phyloP scores from a whole-genome alignment of 441 rosid species.

The Syzygium malaccense region DNA sequence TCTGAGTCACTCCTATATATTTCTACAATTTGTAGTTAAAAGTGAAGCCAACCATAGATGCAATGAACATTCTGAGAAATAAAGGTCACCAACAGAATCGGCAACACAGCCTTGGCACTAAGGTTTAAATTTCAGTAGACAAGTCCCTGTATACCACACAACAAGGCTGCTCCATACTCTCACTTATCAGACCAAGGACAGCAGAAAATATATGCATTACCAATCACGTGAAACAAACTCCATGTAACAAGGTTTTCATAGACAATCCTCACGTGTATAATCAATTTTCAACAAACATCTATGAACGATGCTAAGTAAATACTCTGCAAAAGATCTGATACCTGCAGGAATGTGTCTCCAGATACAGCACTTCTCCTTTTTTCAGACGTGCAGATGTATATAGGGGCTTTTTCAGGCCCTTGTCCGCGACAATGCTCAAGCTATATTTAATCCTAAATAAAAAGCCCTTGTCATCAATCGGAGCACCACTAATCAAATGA shows the following conservation, averaged over 20 bases:
- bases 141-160: neutral
- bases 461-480: neutral
- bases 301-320: neutral
- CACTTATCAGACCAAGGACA: neutral
- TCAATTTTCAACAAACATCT: neutral
- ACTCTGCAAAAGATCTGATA: constrained; percentile 6
- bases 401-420: constrained; percentile 91
- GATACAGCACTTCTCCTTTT: constrained; percentile 93
- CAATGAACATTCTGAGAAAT: neutral
- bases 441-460: constrained; percentile 87
- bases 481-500: neutral
- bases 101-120: neutral
- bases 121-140: neutral
- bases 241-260: neutral
- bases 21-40: neutral
- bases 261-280: neutral
- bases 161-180: neutral
- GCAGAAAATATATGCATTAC: neutral
- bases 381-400: constrained; percentile 97
- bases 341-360: constrained; percentile 98
- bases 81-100: neutral
- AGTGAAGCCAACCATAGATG: neutral
- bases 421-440: constrained; percentile 93
- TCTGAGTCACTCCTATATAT: neutral
- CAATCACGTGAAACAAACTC: neutral